phyloP scores from a whole-genome alignment of 495 filamentous ascomycete species.

The Penicillium cinerascens region DNA sequence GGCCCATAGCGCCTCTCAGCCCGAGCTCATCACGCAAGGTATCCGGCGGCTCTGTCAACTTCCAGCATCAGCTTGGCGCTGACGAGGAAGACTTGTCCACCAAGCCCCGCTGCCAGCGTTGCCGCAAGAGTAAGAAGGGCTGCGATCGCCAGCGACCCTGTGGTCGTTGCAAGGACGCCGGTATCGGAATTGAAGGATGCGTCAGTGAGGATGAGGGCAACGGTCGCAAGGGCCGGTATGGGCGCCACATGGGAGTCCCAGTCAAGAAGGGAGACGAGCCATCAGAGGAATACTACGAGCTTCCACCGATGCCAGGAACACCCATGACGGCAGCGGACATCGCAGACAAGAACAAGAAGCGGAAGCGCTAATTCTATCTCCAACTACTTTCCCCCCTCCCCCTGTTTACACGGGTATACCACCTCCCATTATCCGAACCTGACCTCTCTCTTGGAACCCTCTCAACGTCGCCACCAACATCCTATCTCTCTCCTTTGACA shows the following conservation, averaged over 20 bases:
- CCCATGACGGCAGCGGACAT: slow-evolving; percentile 29
- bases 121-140: slow-evolving; percentile 98
- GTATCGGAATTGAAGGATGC: slow-evolving; percentile 85
- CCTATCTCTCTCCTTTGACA: slow-evolving; percentile 17
- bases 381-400: background rate
- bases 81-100: slow-evolving; percentile 89
- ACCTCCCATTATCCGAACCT: background rate
- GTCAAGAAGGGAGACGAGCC: slow-evolving; percentile 63
- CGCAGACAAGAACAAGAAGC: slow-evolving; percentile 65
- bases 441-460: background rate
- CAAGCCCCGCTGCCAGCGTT: slow-evolving; percentile 96
- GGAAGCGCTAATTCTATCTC: slow-evolving; percentile 55
- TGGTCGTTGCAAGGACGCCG: slow-evolving; percentile 91
- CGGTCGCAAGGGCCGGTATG: slow-evolving; percentile 93
- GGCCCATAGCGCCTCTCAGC: slow-evolving; percentile 41
- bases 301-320: slow-evolving; percentile 31
- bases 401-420: background rate
- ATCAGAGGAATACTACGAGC: slow-evolving; percentile 24
- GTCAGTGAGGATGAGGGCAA: slow-evolving; percentile 97
- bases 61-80: slow-evolving; percentile 66
- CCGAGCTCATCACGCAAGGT: slow-evolving; percentile 72
- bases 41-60: slow-evolving; percentile 62
- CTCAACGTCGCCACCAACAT: background rate
- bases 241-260: slow-evolving; percentile 93
- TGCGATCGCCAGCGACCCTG: slow-evolving; percentile 96